phyloP scores from a whole-genome alignment of 2,329 filamentous ascomycete genomes.

The Cladosporium sp. region DNA sequence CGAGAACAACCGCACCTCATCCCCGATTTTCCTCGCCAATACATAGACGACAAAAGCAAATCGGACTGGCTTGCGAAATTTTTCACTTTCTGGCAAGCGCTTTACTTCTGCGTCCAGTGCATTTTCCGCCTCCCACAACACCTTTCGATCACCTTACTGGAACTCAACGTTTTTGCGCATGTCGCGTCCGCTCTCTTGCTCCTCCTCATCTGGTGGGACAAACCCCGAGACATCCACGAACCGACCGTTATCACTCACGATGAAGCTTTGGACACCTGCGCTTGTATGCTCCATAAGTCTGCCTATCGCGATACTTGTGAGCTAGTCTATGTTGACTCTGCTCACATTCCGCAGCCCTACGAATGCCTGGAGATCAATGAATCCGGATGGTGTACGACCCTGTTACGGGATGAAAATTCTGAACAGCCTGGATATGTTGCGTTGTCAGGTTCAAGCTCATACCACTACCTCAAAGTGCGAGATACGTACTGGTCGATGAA shows the following conservation, averaged over 20 bases:
- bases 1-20: background rate
- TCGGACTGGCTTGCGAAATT: slow-evolving; percentile 21
- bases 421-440: too few species aligned
- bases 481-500: too few species aligned
- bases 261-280: slow-evolving; percentile 1
- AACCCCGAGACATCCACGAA: slow-evolving; percentile 23
- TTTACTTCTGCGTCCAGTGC: slow-evolving; percentile 27
- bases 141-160: slow-evolving; percentile 24
- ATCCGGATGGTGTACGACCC: too few species aligned
- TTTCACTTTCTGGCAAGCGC: slow-evolving; percentile 23
- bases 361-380: background rate
- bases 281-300: too few species aligned
- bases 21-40: background rate
- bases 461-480: too few species aligned
- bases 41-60: slow-evolving; percentile 25
- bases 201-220: slow-evolving; percentile 27
- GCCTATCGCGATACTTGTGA: too few species aligned
- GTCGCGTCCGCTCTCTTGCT: slow-evolving; percentile 25
- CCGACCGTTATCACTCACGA: background rate
- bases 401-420: too few species aligned
- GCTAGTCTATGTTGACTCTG: too few species aligned
- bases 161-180: slow-evolving; percentile 28
- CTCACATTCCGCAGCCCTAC: background rate
- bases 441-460: too few species aligned
- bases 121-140: slow-evolving; percentile 20